Percentiles rank a stretch among this genome's conserved stretches.
Conservation (phyloP, 305 asterid genomes). For the Solanum hybrid region DNA sequence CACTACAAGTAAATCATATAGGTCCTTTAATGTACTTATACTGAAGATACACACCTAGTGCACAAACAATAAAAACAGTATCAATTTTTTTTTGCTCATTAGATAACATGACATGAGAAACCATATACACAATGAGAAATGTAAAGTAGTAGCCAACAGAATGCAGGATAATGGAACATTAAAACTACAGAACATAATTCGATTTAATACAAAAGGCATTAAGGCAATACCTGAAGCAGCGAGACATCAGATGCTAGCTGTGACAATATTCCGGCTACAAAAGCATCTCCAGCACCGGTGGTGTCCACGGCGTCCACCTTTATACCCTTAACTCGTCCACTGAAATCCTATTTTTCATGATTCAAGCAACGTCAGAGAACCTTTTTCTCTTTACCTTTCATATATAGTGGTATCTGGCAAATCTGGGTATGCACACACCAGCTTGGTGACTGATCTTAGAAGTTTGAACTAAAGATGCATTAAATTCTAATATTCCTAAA, state of each 20-base stretch:
- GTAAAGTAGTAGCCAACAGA: background rate
- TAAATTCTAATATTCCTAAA: background rate
- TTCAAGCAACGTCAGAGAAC: background rate
- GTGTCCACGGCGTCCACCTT: slow-evolving; percentile 78
- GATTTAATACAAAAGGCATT: background rate
- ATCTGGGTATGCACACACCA: background rate
- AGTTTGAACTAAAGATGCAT: background rate
- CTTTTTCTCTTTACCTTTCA: background rate
- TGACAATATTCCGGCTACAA: slow-evolving; percentile 80
- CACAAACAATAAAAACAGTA: background rate
- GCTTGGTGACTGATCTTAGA: background rate
- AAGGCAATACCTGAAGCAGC: slow-evolving; percentile 54
- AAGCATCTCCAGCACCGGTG: slow-evolving; percentile 99
- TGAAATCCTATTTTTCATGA: slow-evolving; percentile 54
- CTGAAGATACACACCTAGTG: background rate
- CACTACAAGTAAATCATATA: background rate
- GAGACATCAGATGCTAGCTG: slow-evolving; percentile 70
- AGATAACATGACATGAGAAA: background rate
- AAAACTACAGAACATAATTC: background rate
- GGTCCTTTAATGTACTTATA: background rate
- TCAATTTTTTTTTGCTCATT: background rate
- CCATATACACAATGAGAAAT: background rate
- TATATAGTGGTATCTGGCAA: background rate
- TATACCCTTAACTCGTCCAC: slow-evolving; percentile 80
- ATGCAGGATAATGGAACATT: background rate